Percentiles rank a stretch among this genome's conserved stretches.
Conservation (phyloP, 768 basidiomycete genomes). For the Rhizopogon vinicolor region DNA sequence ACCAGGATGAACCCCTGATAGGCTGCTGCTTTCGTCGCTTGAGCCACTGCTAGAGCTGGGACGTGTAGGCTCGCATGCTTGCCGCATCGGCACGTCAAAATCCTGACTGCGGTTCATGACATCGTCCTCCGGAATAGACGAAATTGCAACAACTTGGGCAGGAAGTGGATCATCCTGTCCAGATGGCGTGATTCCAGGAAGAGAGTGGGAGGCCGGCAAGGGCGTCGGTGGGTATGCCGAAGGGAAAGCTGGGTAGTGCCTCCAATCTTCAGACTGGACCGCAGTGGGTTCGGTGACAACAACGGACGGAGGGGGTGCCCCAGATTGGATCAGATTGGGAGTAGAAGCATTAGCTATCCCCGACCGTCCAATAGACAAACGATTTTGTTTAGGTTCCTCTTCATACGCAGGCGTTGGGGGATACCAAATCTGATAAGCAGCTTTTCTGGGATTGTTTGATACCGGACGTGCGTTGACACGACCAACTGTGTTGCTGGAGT, state of each 20-base stretch:
- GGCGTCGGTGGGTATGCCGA: conserved; percentile 77
- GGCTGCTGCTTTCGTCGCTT: conserved; percentile 47
- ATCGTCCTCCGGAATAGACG: conserved; percentile 35
- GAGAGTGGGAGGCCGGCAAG: conserved; percentile 33
- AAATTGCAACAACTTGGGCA: conserved; percentile 10
- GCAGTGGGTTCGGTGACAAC: conserved; percentile 25
- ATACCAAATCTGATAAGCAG: conserved; percentile 51
- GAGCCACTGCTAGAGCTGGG: conserved; percentile 54
- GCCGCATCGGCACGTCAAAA: conserved; percentile 72
- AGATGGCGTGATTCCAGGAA: conserved; percentile 16
- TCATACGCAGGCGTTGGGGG: conserved; percentile 49
- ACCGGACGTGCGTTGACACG: conserved; percentile 20
- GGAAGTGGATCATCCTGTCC: conserved; percentile 4
- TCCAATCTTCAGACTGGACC: conserved; percentile 57
- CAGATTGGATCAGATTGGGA: neutral
- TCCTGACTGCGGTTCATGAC: conserved; percentile 34
- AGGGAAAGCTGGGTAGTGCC: conserved; percentile 69
- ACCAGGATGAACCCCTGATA: conserved; percentile 35
- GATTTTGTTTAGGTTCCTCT: conserved; percentile 26
- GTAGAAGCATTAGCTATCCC: conserved; percentile 4
- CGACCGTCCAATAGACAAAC: conserved; percentile 11
- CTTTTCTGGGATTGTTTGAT: conserved; percentile 10
- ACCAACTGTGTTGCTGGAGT: conserved; percentile 15
- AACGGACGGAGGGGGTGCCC: neutral
- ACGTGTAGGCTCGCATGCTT: conserved; percentile 52